Conservation (phyloP, 352 stramenopile species). For the Phytophthora pseudosyringae region DNA sequence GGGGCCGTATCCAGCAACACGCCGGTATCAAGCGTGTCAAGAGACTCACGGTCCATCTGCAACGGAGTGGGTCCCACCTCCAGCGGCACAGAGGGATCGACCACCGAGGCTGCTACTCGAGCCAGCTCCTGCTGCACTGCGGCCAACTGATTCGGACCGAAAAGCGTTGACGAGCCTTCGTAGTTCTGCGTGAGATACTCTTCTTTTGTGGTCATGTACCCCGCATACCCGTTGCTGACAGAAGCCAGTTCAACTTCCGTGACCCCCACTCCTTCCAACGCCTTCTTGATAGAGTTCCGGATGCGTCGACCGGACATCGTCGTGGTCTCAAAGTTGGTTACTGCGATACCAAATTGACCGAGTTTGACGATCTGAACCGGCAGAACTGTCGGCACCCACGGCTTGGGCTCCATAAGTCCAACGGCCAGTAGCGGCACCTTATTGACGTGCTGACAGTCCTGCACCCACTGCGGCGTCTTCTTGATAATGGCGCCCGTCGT, state of each 20-base stretch:
- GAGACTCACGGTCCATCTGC: no score
- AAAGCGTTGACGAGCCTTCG: slow-evolving; percentile 75
- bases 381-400: slow-evolving; percentile 55
- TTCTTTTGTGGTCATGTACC: slow-evolving; percentile 66
- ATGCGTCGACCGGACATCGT: slow-evolving; percentile 69
- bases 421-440: slow-evolving; percentile 50
- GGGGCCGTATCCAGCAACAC: no score
- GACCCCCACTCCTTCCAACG: slow-evolving; percentile 31
- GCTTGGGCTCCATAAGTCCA: slow-evolving; percentile 49
- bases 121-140: slow-evolving; percentile 62
- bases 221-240: slow-evolving; percentile 67
- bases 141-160: slow-evolving; percentile 67
- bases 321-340: slow-evolving; percentile 65
- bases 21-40: no score
- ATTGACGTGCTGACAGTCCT: slow-evolving; percentile 49
- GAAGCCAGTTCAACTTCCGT: slow-evolving; percentile 58
- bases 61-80: no score
- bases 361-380: slow-evolving; percentile 64
- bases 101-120: slow-evolving; percentile 46
- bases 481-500: not conserved
- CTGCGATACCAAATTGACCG: slow-evolving; percentile 56
- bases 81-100: no score
- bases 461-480: slow-evolving; percentile 43
- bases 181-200: slow-evolving; percentile 75
- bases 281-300: slow-evolving; percentile 34